Evolutionary conservation across 345 rosid species (phyloP).

Genomic region (Clausena lansium): DNA sequence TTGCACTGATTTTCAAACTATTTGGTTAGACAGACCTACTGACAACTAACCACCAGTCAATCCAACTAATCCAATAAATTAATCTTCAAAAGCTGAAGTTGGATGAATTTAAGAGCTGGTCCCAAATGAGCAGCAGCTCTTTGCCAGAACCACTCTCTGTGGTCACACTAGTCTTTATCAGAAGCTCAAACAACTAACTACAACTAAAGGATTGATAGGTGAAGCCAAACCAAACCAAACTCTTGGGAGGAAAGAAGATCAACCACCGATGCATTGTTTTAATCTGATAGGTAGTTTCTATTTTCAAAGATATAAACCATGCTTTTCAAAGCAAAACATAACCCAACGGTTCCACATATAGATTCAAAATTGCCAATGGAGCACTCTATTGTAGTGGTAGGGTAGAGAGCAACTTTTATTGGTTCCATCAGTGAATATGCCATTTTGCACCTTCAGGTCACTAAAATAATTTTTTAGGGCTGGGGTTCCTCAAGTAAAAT

Average conservation of each 20-base stretch:
- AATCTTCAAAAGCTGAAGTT: slow-evolving; percentile 3
- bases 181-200: slow-evolving; percentile 13
- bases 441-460: not conserved
- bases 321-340: not conserved
- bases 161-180: not conserved
- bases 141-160: not conserved
- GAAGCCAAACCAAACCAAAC: slow-evolving; percentile 13
- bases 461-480: not conserved
- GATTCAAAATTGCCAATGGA: not conserved
- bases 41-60: slow-evolving; percentile 15
- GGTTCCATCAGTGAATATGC: slow-evolving; percentile 3
- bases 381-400: not conserved
- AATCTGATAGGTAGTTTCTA: not conserved
- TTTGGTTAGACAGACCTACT: slow-evolving; percentile 23
- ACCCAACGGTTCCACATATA: not conserved
- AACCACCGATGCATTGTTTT: slow-evolving; percentile 17
- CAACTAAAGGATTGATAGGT: slow-evolving; percentile 14
- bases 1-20: slow-evolving; percentile 3
- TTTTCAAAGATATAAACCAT: not conserved
- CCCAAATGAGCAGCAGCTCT: slow-evolving; percentile 2
- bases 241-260: not conserved
- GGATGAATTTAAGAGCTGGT: slow-evolving; percentile 16
- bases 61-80: slow-evolving; percentile 15
- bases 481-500: not conserved
- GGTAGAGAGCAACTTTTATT: slow-evolving; percentile 6